phyloP scores from a whole-genome alignment of 495 filamentous ascomycete species.

The Lophiostoma macrostomum region DNA sequence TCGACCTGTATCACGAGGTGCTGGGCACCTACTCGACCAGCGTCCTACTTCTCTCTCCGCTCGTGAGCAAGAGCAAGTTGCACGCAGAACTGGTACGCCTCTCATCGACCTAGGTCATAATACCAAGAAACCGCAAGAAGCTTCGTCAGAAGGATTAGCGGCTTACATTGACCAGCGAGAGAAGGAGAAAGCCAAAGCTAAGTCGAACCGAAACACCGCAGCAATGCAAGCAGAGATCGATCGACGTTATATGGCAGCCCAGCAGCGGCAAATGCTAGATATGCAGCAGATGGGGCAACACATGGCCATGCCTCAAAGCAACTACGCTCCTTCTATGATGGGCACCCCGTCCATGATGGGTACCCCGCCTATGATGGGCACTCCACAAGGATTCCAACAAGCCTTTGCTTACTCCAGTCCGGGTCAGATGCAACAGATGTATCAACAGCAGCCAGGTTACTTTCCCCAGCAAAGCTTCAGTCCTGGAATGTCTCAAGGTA shows the following conservation, averaged over 20 bases:
- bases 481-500: neutral
- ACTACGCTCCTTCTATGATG: slow-evolving; percentile 5
- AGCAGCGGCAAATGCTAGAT: slow-evolving; percentile 30
- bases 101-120: slow-evolving; percentile 42
- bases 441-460: slow-evolving; percentile 26
- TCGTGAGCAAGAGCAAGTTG: slow-evolving; percentile 90
- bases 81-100: slow-evolving; percentile 79
- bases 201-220: slow-evolving; percentile 15
- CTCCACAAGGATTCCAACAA: slow-evolving; percentile 9
- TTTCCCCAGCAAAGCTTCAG: slow-evolving; percentile 21
- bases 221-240: slow-evolving; percentile 34
- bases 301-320: slow-evolving; percentile 18
- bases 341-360: slow-evolving; percentile 18
- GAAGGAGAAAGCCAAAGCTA: slow-evolving; percentile 26
- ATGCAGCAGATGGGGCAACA: slow-evolving; percentile 29
- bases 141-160: slow-evolving; percentile 20
- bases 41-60: slow-evolving; percentile 65
- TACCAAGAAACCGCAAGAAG: slow-evolving; percentile 16
- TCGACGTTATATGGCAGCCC: slow-evolving; percentile 20
- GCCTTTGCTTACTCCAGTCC: slow-evolving; percentile 22
- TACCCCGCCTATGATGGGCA: slow-evolving; percentile 20
- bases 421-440: slow-evolving; percentile 17
- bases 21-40: slow-evolving; percentile 27
- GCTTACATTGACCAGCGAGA: slow-evolving; percentile 31
- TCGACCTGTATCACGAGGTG: slow-evolving; percentile 36